Evolutionary conservation across 148 eudicot genomes (phyloP).

Genomic region (Oxyria digyna): DNA sequence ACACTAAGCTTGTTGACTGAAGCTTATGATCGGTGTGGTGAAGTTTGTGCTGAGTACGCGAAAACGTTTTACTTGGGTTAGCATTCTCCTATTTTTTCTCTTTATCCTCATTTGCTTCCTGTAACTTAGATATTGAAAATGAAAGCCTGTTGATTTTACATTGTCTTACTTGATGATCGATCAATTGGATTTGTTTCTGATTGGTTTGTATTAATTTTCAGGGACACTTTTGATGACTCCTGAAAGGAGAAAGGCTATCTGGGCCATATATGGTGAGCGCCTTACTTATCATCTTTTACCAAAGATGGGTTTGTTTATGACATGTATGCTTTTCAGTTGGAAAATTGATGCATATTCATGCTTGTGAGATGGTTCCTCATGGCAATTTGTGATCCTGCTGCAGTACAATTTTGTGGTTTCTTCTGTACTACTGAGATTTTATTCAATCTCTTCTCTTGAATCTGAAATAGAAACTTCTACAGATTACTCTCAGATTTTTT

Average conservation of each 20-base stretch:
- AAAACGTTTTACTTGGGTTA: conserved; percentile 78
- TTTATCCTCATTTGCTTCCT: background rate
- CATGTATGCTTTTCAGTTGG: too few relatives aligned
- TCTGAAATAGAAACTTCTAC: background rate
- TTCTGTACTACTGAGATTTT: too few relatives aligned
- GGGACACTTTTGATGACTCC: conserved; percentile 95
- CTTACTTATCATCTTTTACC: background rate
- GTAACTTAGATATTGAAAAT: background rate
- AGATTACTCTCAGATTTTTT: background rate
- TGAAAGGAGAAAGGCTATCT: conserved; percentile 74
- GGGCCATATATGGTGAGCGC: conserved; percentile 91
- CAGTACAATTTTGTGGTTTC: too few relatives aligned
- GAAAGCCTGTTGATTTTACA: background rate
- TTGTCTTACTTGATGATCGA: background rate
- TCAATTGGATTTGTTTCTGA: conserved; percentile 13
- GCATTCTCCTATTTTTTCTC: conserved; percentile 8
- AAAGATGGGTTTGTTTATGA: too few relatives aligned
- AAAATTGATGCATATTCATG: too few relatives aligned
- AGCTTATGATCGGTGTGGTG: conserved; percentile 77
- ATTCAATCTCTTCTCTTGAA: background rate
- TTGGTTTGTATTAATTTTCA: conserved; percentile 12
- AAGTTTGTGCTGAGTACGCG: conserved; percentile 85
- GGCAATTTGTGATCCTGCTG: too few relatives aligned
- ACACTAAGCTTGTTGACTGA: conserved; percentile 58
- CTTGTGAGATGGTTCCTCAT: background rate